Conservation (phyloP, 192 early-diverging fungal species). For the Coemansia erecta region DNA sequence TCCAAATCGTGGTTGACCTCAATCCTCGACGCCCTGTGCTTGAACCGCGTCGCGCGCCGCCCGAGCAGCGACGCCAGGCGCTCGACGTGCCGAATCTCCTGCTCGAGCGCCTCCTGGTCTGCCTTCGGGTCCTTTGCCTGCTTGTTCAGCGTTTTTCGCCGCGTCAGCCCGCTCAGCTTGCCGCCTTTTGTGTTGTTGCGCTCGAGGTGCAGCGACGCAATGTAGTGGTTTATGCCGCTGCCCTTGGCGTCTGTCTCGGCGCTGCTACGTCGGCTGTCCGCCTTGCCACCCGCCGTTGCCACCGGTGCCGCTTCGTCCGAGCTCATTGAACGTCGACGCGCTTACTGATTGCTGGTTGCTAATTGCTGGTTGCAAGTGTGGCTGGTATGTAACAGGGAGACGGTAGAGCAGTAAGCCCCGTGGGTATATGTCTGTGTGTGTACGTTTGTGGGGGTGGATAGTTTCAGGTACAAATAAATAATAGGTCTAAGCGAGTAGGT, state of each 20-base stretch:
- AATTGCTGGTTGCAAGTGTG: too few species aligned
- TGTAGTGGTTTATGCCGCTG: slow-evolving; percentile 25
- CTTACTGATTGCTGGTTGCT: too few species aligned
- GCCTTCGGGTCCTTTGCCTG: slow-evolving; percentile 43
- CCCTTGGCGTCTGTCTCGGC: background rate
- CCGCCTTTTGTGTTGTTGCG: slow-evolving; percentile 36
- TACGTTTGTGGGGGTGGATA: background rate
- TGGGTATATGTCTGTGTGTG: too few species aligned
- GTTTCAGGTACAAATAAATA: slow-evolving; percentile 1
- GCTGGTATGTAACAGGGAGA: too few species aligned
- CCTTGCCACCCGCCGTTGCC: background rate
- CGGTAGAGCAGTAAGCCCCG: too few species aligned
- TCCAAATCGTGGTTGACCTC: slow-evolving; percentile 49
- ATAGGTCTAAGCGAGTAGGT: background rate
- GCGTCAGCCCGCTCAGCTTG: slow-evolving; percentile 12
- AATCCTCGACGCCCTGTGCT: slow-evolving; percentile 21
- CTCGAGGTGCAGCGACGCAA: slow-evolving; percentile 40
- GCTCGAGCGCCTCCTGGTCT: slow-evolving; percentile 49
- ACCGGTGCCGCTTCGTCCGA: background rate
- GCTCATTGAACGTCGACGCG: background rate
- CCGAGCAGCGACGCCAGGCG: slow-evolving; percentile 46
- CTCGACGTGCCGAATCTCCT: slow-evolving; percentile 45
- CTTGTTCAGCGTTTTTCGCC: slow-evolving; percentile 44
- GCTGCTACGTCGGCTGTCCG: slow-evolving; percentile 2
- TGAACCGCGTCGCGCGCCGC: slow-evolving; percentile 43